A percentile compares a stretch with the other conserved stretches of the same genome.
Conservation (phyloP, 176 grass and related monocot species). For the Metroxylon sagu region DNA sequence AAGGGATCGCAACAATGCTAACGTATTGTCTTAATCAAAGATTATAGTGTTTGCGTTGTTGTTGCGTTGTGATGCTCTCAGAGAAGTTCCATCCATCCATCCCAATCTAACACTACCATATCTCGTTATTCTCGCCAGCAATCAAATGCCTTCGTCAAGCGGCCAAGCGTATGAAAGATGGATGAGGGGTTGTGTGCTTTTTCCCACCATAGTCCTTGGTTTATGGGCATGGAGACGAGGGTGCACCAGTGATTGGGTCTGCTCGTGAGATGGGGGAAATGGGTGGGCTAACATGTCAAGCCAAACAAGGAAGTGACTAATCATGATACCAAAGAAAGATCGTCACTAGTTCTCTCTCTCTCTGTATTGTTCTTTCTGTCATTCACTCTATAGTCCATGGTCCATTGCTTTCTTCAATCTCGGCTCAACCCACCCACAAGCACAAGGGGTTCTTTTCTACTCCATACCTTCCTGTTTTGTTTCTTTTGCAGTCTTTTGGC, state of each 20-base stretch:
- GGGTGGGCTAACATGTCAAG: background rate
- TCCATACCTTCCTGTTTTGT: background rate
- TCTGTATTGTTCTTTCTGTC: no score
- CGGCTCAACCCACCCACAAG: background rate
- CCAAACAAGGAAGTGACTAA: constrained; percentile 7
- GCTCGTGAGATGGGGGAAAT: background rate
- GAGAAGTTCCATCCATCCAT: background rate
- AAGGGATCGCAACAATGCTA: background rate
- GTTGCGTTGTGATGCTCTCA: background rate
- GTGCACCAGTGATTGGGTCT: background rate
- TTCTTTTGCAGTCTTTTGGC: background rate
- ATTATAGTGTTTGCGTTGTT: background rate
- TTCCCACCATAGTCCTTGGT: background rate
- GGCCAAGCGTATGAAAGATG: background rate
- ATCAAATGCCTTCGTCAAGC: background rate
- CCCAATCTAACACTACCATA: no score
- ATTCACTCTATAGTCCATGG: no score
- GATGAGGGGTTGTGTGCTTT: background rate
- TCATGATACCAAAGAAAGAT: constrained; percentile 27
- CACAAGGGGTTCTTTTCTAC: background rate
- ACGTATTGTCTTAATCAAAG: constrained; percentile 3
- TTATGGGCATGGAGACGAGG: background rate
- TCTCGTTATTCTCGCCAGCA: background rate
- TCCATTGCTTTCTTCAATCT: no score
- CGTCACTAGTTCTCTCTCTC: background rate